Percentiles rank a stretch among this genome's conserved stretches.
Conservation (phyloP, 768 basidiomycete species). For the Lactarius indigo region DNA sequence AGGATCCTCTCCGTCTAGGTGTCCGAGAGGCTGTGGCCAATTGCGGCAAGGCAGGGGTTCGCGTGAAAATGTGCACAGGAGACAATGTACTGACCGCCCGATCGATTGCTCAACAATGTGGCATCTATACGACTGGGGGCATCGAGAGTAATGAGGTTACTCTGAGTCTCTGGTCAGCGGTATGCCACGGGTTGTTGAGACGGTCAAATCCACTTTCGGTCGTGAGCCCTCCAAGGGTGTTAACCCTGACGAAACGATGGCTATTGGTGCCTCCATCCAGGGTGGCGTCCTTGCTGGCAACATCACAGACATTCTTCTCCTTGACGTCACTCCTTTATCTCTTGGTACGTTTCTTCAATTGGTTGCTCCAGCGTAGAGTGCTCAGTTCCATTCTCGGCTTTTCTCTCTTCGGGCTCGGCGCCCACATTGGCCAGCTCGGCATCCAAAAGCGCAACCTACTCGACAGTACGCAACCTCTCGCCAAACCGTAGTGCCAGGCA, state of each 20-base stretch:
- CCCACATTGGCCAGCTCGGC: conserved; percentile 81
- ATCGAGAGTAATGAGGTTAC: conserved; percentile 95
- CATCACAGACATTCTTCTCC: conserved; percentile 91
- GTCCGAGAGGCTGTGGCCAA: conserved; percentile 87
- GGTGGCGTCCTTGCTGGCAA: conserved; percentile 97
- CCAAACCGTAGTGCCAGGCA: neutral
- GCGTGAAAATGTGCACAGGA: too few species aligned
- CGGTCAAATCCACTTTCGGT: conserved; percentile 91
- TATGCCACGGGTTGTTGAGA: conserved; percentile 94
- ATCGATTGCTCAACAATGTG: too few species aligned
- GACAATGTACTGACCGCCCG: too few species aligned
- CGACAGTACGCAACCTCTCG: conserved; percentile 58
- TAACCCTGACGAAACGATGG: conserved; percentile 99
- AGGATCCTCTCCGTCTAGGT: conserved; percentile 90
- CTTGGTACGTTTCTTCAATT: conserved; percentile 67
- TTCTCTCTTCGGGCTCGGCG: conserved; percentile 77
- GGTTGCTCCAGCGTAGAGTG: conserved; percentile 30
- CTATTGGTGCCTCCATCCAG: conserved; percentile 97
- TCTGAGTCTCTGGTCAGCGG: conserved; percentile 98
- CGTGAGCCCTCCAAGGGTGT: conserved; percentile 98
- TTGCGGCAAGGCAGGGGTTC: too few species aligned
- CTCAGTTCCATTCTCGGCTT: conserved; percentile 71
- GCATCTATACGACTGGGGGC: too few species aligned
- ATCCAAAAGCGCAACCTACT: conserved; percentile 79
- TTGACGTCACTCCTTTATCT: conserved; percentile 93